phyloP scores from a whole-genome alignment of 192 early-diverging fungal genomes.

The Pilaira anomala region DNA sequence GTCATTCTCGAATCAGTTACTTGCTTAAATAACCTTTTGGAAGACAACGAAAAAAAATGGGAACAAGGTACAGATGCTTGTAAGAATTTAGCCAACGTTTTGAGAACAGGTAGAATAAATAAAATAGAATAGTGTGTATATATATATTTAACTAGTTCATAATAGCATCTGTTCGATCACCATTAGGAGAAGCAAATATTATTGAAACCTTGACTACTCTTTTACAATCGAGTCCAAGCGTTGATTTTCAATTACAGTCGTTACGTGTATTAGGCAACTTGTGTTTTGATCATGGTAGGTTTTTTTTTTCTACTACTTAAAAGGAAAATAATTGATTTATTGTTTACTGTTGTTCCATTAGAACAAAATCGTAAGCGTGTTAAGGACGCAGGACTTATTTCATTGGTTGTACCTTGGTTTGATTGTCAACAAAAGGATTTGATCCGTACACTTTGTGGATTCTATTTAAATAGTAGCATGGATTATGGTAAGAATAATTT shows the following conservation, averaged over 20 bases:
- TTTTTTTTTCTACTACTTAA: background rate
- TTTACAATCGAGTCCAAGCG: conserved; percentile 21
- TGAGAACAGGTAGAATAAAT: conserved; percentile 5
- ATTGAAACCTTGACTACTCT: conserved; percentile 39
- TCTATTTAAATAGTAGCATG: conserved; percentile 50
- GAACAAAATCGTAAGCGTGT: conserved; percentile 47
- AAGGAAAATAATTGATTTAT: background rate
- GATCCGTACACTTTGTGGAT: conserved; percentile 43
- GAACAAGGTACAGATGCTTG: background rate
- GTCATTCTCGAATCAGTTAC: no score
- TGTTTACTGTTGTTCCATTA: conserved; percentile 17
- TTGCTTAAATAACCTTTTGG: no score
- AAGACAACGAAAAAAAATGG: background rate
- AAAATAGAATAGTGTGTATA: background rate
- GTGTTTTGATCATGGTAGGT: conserved; percentile 53
- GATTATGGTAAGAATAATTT: conserved; percentile 40
- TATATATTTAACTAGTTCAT: background rate
- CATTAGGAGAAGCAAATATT: conserved; percentile 41
- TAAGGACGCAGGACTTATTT: conserved; percentile 34
- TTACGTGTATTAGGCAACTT: conserved; percentile 51
- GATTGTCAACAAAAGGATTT: conserved; percentile 31
- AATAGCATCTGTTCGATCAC: conserved; percentile 39
- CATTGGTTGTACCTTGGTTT: conserved; percentile 29
- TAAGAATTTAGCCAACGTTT: conserved; percentile 9
- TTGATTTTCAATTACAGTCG: conserved; percentile 35